Conservation (phyloP, 768 basidiomycete species). For the Pisolithus marmoratus region DNA sequence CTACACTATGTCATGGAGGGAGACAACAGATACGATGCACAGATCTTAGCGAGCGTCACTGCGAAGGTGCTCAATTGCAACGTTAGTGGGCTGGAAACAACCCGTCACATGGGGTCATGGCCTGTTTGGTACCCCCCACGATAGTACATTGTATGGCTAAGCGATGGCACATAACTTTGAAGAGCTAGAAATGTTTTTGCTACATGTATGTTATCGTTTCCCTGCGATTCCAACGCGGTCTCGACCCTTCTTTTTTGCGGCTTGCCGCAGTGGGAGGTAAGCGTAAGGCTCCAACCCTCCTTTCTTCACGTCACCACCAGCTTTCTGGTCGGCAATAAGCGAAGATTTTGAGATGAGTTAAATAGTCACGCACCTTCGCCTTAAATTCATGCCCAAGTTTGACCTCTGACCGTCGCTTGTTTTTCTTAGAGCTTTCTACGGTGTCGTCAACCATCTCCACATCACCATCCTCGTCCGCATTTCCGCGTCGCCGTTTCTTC, state of each 20-base stretch:
- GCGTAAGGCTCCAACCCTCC: conserved; percentile 88
- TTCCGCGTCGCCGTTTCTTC: conserved; percentile 80
- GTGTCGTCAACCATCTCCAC: conserved; percentile 76
- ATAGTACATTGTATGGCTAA: conserved; percentile 68
- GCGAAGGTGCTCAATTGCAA: conserved; percentile 43
- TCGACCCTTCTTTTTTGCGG: conserved; percentile 57
- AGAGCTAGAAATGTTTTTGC: neutral
- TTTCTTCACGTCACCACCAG: conserved; percentile 90
- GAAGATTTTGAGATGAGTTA: neutral
- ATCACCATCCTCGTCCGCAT: conserved; percentile 54
- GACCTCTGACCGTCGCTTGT: conserved; percentile 47
- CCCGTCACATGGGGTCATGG: conserved; percentile 57
- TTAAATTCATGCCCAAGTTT: conserved; percentile 87
- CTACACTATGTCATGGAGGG: conserved; percentile 79
- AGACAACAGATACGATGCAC: conserved; percentile 73
- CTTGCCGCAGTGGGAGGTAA: conserved; percentile 80
- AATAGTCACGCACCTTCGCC: conserved; percentile 66
- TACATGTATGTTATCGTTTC: conserved; percentile 40
- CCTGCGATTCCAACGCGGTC: conserved; percentile 54
- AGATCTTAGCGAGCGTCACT: conserved; percentile 49
- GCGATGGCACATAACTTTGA: neutral
- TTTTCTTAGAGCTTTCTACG: conserved; percentile 37
- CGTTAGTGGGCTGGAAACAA: conserved; percentile 44
- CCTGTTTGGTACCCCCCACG: conserved; percentile 68
- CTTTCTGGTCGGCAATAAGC: conserved; percentile 55